Base-by-base conservation (phyloP, 2,329 filamentous ascomycete genomes). In the Phoma sp. region DNA sequence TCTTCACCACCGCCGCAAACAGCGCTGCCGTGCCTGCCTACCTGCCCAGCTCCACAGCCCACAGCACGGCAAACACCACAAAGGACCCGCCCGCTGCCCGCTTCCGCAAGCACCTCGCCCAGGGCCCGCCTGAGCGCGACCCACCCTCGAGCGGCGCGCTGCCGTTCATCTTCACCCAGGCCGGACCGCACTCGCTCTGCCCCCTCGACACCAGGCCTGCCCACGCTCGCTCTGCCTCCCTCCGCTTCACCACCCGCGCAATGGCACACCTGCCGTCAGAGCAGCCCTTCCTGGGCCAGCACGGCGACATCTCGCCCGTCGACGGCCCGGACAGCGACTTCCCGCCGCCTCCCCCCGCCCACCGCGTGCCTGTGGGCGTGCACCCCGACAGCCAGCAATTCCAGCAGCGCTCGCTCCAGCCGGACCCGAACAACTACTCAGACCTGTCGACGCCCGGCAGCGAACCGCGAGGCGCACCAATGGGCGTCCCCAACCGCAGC, bases 401-500 rank as follows among this genome's bases (percentile, higher is more conserved):
- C 48, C 61, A 63, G 32, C 56, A 57, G 25, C 37, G 29, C 54
- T 42, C 63, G 58, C 40, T 66, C 67, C 51, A 47, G 43, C 42
- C 45, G 25, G 63, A 64, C 53, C 61, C 69, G 4, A 68, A 71
- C 49, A 66, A 68, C 58, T 73, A 73, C 64, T 68, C 71, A 7
- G 60, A 73, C 61, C 69, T 68, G 53, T 72, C 71, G 21, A 64
- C 64, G 7, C 69, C 74, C 14, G 64, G 65, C 36, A 75, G 38
- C 78, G 21, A 88, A 86, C 1, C 51, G 85, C 86, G 2, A 25
- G 33, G 38, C 87, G 85, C 28, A 81, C 84, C 56, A 87, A 30
- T 65, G 37, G 69, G 66, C 17, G 61, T 64, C 1, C 65, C 67
- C n/a, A 53, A 56, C 28, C 34, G 69, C 18, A 64, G 62, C 47